phyloP scores from a whole-genome alignment of 805 yeast species.

The Hanseniaspora guilliermondii region DNA sequence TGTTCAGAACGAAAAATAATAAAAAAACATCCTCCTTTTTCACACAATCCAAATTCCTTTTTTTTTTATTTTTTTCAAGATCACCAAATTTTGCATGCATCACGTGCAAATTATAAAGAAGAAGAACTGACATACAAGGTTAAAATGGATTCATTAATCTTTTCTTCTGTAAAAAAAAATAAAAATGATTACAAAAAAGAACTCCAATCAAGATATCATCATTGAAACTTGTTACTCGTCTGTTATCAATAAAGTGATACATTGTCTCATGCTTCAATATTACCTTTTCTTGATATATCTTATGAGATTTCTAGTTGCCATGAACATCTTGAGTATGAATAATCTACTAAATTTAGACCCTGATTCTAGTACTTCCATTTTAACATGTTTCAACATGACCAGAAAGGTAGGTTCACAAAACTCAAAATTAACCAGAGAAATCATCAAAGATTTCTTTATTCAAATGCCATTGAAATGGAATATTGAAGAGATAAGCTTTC shows the following conservation, averaged over 20 bases:
- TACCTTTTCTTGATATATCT: constrained; percentile 15
- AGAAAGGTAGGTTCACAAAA: constrained; percentile 3
- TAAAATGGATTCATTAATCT: no score
- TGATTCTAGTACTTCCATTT: not conserved
- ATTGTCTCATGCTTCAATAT: not conserved
- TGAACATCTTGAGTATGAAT: not conserved
- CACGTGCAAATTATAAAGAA: no score
- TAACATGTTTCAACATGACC: constrained; percentile 4
- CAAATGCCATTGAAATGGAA: constrained; percentile 18
- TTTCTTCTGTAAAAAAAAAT: no score
- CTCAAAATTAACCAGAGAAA: constrained; percentile 20
- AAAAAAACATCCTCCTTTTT: no score
- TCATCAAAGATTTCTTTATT: constrained; percentile 1
- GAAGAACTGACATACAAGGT: no score
- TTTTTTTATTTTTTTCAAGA: no score
- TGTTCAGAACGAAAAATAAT: no score
- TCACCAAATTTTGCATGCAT: no score
- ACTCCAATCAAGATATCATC: no score
- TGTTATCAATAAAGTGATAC: not conserved
- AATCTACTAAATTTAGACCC: not conserved
- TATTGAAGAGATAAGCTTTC: constrained; percentile 28
- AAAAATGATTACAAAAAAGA: no score
- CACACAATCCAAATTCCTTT: no score
- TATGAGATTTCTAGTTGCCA: not conserved
- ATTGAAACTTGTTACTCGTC: no score